Conservation (phyloP, 345 rosid genomes). For the Salix exigua region DNA sequence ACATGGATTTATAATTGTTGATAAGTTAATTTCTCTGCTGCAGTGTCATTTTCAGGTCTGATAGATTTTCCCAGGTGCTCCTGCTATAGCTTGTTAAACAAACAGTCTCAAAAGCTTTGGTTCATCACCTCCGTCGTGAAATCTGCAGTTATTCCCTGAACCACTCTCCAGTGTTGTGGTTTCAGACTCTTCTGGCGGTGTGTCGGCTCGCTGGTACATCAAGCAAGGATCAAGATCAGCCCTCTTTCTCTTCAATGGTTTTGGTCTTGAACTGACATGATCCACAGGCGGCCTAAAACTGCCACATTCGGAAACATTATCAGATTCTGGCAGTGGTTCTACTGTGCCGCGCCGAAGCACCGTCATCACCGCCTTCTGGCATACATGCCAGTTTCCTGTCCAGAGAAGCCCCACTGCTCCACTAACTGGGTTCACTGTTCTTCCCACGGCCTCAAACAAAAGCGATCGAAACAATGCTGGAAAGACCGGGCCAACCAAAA, state of each 20-base stretch:
- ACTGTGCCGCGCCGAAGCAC: constrained; percentile 57
- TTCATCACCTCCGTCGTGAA: constrained; percentile 17
- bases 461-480: constrained; percentile 68
- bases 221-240: constrained; percentile 21
- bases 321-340: constrained; percentile 33
- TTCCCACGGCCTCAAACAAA: constrained; percentile 61
- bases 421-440: constrained; percentile 62
- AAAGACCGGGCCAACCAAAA: background rate
- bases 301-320: constrained; percentile 13
- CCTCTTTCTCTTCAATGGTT: constrained; percentile 20
- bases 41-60: background rate
- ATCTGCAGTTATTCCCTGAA: background rate
- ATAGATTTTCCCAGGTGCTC: background rate
- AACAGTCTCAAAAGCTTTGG: constrained; percentile 37
- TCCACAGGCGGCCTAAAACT: background rate
- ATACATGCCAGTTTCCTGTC: constrained; percentile 63
- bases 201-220: constrained; percentile 21
- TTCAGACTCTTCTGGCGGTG: constrained; percentile 52
- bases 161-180: constrained; percentile 31
- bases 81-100: constrained; percentile 6
- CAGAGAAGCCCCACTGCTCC: constrained; percentile 70
- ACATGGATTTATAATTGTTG: background rate
- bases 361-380: constrained; percentile 58
- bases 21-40: background rate
- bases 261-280: background rate